phyloP scores from a whole-genome alignment of 2,329 filamentous ascomycete genomes.

The Plectosphaerella sp. region DNA sequence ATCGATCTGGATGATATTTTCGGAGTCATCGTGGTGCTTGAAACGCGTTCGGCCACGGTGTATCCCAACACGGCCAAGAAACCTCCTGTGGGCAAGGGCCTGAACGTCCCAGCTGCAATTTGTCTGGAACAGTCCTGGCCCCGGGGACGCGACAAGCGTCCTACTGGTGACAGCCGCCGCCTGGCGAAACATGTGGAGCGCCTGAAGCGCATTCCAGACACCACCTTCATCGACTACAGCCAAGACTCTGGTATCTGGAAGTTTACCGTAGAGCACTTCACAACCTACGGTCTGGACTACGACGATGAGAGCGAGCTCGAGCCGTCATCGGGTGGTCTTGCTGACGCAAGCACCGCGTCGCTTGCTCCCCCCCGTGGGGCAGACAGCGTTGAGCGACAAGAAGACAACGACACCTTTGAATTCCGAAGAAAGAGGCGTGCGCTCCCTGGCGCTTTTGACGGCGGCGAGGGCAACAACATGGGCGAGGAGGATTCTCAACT shows the following conservation, averaged over 20 bases:
- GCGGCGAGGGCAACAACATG: constrained; percentile 46
- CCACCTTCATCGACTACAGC: constrained; percentile 78
- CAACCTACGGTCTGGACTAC: constrained; percentile 85
- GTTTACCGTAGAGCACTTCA: constrained; percentile 94
- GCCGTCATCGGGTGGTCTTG: background rate
- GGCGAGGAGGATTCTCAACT: constrained; percentile 32
- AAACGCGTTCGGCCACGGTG: constrained; percentile 78
- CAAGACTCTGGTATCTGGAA: constrained; percentile 78
- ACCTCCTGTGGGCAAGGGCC: constrained; percentile 76
- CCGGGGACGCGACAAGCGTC: constrained; percentile 57
- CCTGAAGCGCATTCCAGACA: constrained; percentile 73
- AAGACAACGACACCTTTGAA: constrained; percentile 53
- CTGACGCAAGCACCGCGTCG: background rate
- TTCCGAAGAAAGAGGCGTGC: constrained; percentile 43
- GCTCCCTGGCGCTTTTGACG: constrained; percentile 79
- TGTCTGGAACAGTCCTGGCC: constrained; percentile 93
- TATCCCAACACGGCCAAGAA: constrained; percentile 76
- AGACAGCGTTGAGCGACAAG: background rate
- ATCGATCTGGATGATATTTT: constrained; percentile 78
- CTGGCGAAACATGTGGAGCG: constrained; percentile 80
- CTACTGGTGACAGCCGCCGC: constrained; percentile 52
- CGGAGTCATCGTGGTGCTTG: constrained; percentile 70
- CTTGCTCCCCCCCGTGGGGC: background rate
- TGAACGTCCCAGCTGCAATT: constrained; percentile 88
- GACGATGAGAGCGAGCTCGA: constrained; percentile 62